These are phyloP conservation scores for Punica granatum DNA, from an alignment of 345 rosid genomes.

Conservation along the genomic window DNA sequence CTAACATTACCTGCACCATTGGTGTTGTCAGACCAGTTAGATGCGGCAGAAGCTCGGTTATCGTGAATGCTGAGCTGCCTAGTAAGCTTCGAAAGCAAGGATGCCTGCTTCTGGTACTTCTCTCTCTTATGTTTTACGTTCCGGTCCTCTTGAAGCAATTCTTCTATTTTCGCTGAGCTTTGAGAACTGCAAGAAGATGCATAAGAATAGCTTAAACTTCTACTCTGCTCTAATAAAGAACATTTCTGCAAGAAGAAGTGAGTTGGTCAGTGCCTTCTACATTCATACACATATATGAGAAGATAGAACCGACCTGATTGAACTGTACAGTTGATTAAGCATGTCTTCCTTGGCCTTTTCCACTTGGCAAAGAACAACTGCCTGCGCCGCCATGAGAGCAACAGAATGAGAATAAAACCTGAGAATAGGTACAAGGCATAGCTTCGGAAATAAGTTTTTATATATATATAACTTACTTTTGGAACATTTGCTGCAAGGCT, in stretches of 20 bases:
- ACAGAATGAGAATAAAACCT: background rate
- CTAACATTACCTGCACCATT: conserved; percentile 37
- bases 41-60: conserved; percentile 76
- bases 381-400: conserved; percentile 40
- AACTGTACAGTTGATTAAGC: conserved; percentile 90
- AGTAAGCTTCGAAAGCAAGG: conserved; percentile 71
- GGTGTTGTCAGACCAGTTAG: conserved; percentile 57
- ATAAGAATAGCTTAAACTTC: background rate
- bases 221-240: background rate
- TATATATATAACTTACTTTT: conserved; percentile 40
- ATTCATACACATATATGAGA: background rate
- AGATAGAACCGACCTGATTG: conserved; percentile 44
- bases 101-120: conserved; percentile 72
- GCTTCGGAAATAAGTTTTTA: background rate
- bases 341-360: conserved; percentile 96
- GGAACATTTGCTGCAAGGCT: conserved; percentile 93
- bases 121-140: conserved; percentile 75
- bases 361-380: conserved; percentile 96
- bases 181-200: conserved; percentile 39
- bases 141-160: conserved; percentile 86
- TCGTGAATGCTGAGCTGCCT: conserved; percentile 86
- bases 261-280: background rate
- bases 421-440: background rate
- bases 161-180: conserved; percentile 69
- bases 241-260: background rate